Evolutionary conservation across 129 eudicot genomes (phyloP), one percentile per base, ranked within the genome.

Genomic region (Rutidosis leptorrhynchoides): DNA sequence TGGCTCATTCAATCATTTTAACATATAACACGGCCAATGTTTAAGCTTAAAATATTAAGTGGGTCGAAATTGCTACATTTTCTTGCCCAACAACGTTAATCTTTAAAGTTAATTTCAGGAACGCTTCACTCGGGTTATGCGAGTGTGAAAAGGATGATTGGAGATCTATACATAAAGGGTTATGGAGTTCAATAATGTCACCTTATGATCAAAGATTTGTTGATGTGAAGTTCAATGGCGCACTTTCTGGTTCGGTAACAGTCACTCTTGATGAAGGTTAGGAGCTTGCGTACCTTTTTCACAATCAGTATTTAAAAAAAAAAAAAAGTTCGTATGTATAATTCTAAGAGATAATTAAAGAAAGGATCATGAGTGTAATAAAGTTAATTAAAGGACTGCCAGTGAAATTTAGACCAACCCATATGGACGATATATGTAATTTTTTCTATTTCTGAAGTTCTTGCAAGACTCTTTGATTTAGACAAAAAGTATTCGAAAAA

Each of bases 141-240:
- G 87, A 72, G 15, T 88, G 96, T 76, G 87, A 78, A 73, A 80
- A 78, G 42, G 96, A 85, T 82, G 77, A 68, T 29, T 92, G 98
- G 98, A 85, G 76, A 62, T 53, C 78, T 61, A 23, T 88, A 51
- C 85, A 85, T 11, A 85, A 80, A 58, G 96, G 96, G 59, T 25
- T 73, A 10, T 88, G 91, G 95, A 68, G 72, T 72, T 83, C 96
- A 59, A 29, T 71, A 49, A 73, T 79, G 77, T 92, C 98, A 58
- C 91, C 98, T 16, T 92, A 83, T 49, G 96, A 82, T 56, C 83
- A 92, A 52, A 80, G 65, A 75, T 81, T 74, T 54, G 42, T 92
- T 71, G 98, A 92, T 69, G 95, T 92, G 78, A 92, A 85, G 77
- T 83, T 92, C 62, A 72, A 64, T 42, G 77, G 78, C 30, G 84